These are phyloP conservation scores for Fraxinus pennsylvanica DNA, from an alignment of 257 asterid species.

Conservation along the genomic window DNA sequence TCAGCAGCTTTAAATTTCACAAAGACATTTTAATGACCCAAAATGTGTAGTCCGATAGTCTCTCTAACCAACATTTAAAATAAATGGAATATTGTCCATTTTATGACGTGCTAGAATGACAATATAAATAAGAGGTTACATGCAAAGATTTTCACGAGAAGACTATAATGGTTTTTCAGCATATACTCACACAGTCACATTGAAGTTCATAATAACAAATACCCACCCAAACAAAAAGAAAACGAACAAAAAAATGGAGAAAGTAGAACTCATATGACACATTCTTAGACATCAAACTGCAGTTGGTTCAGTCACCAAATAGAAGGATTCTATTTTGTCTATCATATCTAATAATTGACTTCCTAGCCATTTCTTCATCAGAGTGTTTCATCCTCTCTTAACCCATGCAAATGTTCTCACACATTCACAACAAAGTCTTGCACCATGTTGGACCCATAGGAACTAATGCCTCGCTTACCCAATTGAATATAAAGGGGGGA, in stretches of 20 bases:
- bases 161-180: not conserved
- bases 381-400: not conserved
- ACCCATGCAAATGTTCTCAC: not conserved
- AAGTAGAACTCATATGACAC: not conserved
- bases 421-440: not conserved
- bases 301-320: not conserved
- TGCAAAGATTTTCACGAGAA: not conserved
- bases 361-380: not conserved
- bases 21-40: not conserved
- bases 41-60: not conserved
- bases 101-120: not conserved
- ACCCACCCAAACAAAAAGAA: not conserved
- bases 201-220: not conserved
- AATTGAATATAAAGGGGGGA: too few relatives aligned
- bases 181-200: not conserved
- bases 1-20: slow-evolving; percentile 1
- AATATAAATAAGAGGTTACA: not conserved
- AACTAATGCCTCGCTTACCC: not conserved
- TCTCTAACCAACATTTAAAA: not conserved
- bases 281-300: not conserved
- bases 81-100: not conserved
- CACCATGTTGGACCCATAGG: not conserved
- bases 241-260: not conserved
- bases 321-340: not conserved
- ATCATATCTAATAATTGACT: not conserved